These are phyloP conservation scores for Drechslerella dactyloides DNA, from an alignment of 2,329 filamentous ascomycete species.

Conservation along the genomic window DNA sequence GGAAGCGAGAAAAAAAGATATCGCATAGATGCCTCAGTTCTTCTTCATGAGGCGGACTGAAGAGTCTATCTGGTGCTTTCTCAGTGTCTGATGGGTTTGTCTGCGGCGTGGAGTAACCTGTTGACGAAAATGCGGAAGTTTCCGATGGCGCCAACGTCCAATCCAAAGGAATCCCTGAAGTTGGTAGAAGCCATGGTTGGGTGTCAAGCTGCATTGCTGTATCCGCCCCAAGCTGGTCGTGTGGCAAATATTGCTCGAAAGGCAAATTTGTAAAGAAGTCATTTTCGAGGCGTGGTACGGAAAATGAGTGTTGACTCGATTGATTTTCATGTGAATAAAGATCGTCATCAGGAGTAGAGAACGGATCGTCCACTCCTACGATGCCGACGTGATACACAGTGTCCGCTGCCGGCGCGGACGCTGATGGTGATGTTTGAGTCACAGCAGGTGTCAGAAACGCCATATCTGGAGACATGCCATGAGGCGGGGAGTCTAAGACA, in stretches of 20 bases:
- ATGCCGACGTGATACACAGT: conserved; percentile 13
- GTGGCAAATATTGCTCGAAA: conserved; percentile 17
- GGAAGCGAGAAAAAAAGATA: conserved; percentile 19
- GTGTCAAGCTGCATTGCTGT: conserved; percentile 10
- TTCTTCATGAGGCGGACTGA: conserved; percentile 3
- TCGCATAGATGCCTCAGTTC: conserved; percentile 12
- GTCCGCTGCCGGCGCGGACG: conserved; percentile 1
- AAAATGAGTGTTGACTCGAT: neutral
- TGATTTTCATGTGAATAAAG: conserved; percentile 2
- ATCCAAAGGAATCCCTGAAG: conserved; percentile 4
- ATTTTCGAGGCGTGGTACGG: conserved; percentile 16
- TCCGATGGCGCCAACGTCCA: conserved; percentile 10
- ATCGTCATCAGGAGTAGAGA: neutral
- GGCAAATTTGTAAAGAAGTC: conserved; percentile 31
- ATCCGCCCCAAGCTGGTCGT: conserved; percentile 17
- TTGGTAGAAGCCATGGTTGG: conserved; percentile 16
- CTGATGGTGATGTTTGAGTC: conserved; percentile 19
- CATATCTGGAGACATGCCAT: conserved; percentile 10
- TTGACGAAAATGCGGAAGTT: conserved; percentile 14
- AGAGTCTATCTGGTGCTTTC: neutral
- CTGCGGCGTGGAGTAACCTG: conserved; percentile 5
- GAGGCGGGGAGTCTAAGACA: conserved; percentile 1
- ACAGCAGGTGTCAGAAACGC: conserved; percentile 4
- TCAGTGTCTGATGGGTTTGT: conserved; percentile 11
- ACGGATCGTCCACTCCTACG: neutral